Percentiles rank a stretch among this genome's conserved stretches.
Evolutionary conservation across 306 rosid genomes (phyloP).

Genomic region (Rosa rugosa): DNA sequence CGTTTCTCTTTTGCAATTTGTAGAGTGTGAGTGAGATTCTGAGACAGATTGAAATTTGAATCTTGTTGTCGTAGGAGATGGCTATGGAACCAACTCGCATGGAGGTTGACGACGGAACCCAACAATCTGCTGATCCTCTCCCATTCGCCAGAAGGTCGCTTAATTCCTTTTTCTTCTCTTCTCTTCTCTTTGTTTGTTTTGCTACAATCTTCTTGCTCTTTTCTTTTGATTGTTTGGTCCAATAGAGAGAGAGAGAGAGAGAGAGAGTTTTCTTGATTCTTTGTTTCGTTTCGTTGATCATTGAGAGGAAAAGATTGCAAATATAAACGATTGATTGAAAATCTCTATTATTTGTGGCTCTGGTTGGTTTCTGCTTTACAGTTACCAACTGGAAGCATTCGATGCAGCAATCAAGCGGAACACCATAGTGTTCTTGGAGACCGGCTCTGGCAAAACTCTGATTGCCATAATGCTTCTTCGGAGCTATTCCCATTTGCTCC

Average conservation of each 20-base stretch:
- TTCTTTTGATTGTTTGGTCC: not conserved
- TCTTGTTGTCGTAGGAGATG: not conserved
- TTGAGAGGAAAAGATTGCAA: no score
- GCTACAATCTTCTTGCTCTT: not conserved
- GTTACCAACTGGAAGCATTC: constrained; percentile 84
- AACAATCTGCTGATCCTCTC: constrained; percentile 37
- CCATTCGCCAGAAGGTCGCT: constrained; percentile 72
- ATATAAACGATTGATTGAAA: no score
- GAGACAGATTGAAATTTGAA: not conserved
- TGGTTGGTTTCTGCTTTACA: constrained; percentile 20
- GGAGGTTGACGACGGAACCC: constrained; percentile 30
- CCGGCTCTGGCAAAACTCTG: constrained; percentile 92
- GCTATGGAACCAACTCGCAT: constrained; percentile 19
- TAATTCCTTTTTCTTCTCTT: not conserved
- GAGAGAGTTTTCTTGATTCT: not conserved
- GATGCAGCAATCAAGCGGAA: constrained; percentile 57
- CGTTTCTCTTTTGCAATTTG: not conserved
- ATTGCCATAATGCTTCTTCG: constrained; percentile 87
- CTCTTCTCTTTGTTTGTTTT: no score
- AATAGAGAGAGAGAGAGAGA: no score
- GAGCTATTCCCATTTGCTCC: constrained; percentile 60
- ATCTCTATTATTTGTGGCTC: not conserved
- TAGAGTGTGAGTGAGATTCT: not conserved
- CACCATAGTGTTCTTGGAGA: constrained; percentile 75
- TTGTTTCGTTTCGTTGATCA: constrained; percentile 1